Percentiles rank a stretch among this genome's conserved stretches.
phyloP scores from a whole-genome alignment of 768 basidiomycete species.

The Mycena amicta region DNA sequence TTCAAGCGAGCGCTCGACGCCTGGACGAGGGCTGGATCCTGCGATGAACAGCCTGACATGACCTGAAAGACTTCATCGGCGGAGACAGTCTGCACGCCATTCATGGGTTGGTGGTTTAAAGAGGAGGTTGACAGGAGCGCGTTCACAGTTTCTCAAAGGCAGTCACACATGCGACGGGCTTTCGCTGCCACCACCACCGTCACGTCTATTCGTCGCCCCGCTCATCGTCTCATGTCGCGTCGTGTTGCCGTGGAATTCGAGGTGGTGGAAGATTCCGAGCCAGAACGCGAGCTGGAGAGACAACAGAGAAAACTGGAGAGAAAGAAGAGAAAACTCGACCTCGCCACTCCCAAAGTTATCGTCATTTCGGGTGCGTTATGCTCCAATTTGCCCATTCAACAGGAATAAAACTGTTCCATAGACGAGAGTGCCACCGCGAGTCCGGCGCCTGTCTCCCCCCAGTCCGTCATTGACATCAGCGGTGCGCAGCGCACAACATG shows the following conservation, averaged over 20 bases:
- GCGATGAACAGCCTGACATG: constrained; percentile 70
- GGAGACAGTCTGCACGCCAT: constrained; percentile 49
- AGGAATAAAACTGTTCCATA: constrained; percentile 4
- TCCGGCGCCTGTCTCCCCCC: not conserved
- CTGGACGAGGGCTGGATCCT: constrained; percentile 60
- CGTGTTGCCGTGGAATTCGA: constrained; percentile 30
- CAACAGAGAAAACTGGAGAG: constrained; percentile 25
- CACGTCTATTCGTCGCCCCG: not conserved
- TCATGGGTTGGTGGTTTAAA: constrained; percentile 31
- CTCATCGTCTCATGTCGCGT: not conserved
- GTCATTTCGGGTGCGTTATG: constrained; percentile 14
- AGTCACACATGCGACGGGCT: not conserved
- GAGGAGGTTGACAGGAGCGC: constrained; percentile 32
- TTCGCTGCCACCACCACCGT: constrained; percentile 1
- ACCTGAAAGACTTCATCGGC: constrained; percentile 68
- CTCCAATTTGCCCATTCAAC: too few species aligned
- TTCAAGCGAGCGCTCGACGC: constrained; percentile 63
- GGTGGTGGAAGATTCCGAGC: constrained; percentile 71
- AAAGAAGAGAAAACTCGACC: constrained; percentile 25
- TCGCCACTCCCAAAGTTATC: constrained; percentile 2
- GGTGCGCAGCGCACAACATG: constrained; percentile 12
- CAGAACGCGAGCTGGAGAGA: constrained; percentile 55
- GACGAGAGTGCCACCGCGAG: constrained; percentile 5
- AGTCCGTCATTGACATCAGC: constrained; percentile 25
- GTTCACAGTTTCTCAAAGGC: too few species aligned